Base-by-base conservation (phyloP, 164 flowering plant species). In the Malania oleifera region DNA sequence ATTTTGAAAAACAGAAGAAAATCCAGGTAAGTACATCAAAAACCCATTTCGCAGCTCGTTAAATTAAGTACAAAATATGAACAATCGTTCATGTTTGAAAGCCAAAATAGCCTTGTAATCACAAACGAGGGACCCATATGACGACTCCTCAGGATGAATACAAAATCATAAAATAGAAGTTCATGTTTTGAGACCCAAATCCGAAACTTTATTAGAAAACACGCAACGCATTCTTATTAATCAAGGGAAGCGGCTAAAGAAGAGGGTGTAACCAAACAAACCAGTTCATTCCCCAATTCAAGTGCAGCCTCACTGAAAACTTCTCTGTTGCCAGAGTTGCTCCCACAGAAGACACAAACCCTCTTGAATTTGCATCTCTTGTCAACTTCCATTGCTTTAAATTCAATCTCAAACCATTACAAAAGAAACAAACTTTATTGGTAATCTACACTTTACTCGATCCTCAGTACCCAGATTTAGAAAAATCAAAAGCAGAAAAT, bases 271-370 rank as follows among this genome's bases (percentile, higher is more conserved):
- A 52, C 54, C 29, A 45, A 62, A 58, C 74, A 31, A 56, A 84
- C 93, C 85, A 87, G 70, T 74, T 82, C 88, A 72, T 73, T 66
- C 40, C 86, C 91, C 71, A 85, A 69, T 28, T 81, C 83, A 73
- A 83, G 60, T 73, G 91, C 80, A 73, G 91, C 85, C 68, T 85
- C 84, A 68, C 81, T 71, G 56, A 85, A 82, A 50, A 80, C 79
- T 31, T 72, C 50, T 62, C 77, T 79, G 62, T 73, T 64, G 52
- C 91, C 91, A 70, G 86, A 70, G 63, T 74, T 75, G 72, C 88
- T 81, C 54, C 91, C 91, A 63, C 91, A 85, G 72, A 82, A 85
- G 15, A 85, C 91, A 77, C 91, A 85, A 7, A 85, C 56, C 72
- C 67, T 78, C 45, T 71, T 82, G 69, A 85, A 85, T 66, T 71